phyloP scores from a whole-genome alignment of 805 yeast genomes.

The Metschnikowia lunata region DNA sequence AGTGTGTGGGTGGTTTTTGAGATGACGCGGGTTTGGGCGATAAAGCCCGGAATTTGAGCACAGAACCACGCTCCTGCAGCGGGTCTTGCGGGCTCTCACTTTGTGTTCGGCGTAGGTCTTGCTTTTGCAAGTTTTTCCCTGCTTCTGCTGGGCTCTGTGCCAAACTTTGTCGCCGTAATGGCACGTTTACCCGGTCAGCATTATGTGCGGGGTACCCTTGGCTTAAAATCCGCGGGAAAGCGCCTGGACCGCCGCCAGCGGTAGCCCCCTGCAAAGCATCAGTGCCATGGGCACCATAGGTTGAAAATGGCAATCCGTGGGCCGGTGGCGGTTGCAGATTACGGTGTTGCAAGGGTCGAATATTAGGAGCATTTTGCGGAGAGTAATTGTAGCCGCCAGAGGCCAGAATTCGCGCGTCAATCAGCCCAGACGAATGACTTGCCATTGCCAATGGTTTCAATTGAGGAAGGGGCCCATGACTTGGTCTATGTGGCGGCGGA shows the following conservation, averaged over 20 bases:
- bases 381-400: constrained; percentile 2
- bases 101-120: constrained; percentile 2
- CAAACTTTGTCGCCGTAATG: constrained; percentile 4
- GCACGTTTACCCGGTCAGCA: not conserved
- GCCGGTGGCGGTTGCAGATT: not conserved
- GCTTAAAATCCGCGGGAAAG: constrained; percentile 1
- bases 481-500: constrained; percentile 1
- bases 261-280: not conserved
- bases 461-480: constrained; percentile 1
- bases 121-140: not conserved
- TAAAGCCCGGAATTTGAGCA: constrained; percentile 4
- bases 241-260: not conserved
- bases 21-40: constrained; percentile 7
- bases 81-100: constrained; percentile 6
- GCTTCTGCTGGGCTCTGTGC: not conserved
- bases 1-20: not conserved
- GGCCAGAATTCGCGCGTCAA: constrained; percentile 1
- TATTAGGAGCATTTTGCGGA: not conserved
- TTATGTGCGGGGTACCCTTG: not conserved
- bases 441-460: constrained; percentile 1
- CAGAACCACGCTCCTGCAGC: not conserved
- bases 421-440: not conserved
- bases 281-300: not conserved
- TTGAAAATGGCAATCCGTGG: not conserved
- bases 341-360: not conserved